Evolutionary conservation across 495 filamentous ascomycete genomes (phyloP).

Genomic region (Hyphodiscus hymeniophilus): DNA sequence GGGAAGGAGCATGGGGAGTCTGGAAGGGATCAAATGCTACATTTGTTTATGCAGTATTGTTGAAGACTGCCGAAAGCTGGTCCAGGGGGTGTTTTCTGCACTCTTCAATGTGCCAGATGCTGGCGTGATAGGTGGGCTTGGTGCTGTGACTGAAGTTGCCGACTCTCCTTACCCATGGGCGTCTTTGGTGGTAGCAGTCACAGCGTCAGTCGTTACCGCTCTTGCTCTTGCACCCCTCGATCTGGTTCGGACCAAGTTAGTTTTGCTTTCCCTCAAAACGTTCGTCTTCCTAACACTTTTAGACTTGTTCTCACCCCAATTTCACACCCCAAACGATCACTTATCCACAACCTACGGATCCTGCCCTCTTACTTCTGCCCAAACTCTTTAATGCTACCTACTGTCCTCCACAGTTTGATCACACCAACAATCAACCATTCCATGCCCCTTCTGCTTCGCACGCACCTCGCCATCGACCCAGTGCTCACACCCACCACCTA

Average conservation of each 20-base stretch:
- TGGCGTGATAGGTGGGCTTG: slow-evolving; percentile 37
- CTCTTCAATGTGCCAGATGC: slow-evolving; percentile 77
- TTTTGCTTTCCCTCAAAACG: neutral
- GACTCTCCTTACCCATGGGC: slow-evolving; percentile 63
- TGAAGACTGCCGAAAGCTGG: slow-evolving; percentile 80
- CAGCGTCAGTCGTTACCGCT: slow-evolving; percentile 72
- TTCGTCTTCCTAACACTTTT: slow-evolving; percentile 4
- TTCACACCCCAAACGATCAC: slow-evolving; percentile 60
- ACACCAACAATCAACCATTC: slow-evolving; percentile 72
- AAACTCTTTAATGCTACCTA: slow-evolving; percentile 61
- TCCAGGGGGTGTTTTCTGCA: slow-evolving; percentile 75
- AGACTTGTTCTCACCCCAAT: slow-evolving; percentile 74
- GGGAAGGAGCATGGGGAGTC: slow-evolving; percentile 80
- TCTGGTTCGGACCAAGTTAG: slow-evolving; percentile 72
- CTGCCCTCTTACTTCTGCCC: slow-evolving; percentile 74
- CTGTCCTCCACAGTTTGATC: slow-evolving; percentile 76
- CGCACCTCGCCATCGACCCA: slow-evolving; percentile 70
- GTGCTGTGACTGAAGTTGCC: slow-evolving; percentile 32
- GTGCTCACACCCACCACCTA: slow-evolving; percentile 72
- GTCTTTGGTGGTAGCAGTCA: slow-evolving; percentile 69
- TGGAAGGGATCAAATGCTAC: slow-evolving; percentile 94
- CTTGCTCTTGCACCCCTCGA: slow-evolving; percentile 80
- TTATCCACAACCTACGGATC: slow-evolving; percentile 56
- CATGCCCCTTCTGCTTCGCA: slow-evolving; percentile 73
- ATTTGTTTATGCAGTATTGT: slow-evolving; percentile 78